Conservation (phyloP, 176 grass and related monocot species). For the Saccharum officinarum region DNA sequence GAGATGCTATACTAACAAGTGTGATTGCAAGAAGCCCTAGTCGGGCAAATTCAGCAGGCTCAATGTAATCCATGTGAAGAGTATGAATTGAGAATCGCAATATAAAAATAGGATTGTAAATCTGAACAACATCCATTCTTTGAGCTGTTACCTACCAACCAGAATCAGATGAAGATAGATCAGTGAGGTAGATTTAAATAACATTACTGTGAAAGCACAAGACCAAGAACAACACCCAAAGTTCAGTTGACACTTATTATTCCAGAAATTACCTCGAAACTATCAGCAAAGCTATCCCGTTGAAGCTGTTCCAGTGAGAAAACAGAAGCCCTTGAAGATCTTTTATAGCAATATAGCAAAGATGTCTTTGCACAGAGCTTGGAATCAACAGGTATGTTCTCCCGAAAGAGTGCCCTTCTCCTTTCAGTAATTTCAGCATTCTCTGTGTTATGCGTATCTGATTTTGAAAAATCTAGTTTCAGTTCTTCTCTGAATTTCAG, state of each 20-base stretch:
- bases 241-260: conserved; percentile 3
- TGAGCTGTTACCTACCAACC: conserved; percentile 48
- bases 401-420: conserved; percentile 69
- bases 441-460: conserved; percentile 36
- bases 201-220: conserved; percentile 9
- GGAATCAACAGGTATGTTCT: conserved; percentile 91
- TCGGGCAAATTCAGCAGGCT: conserved; percentile 78
- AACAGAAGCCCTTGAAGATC: conserved; percentile 50
- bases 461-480: conserved; percentile 52
- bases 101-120: conserved; percentile 80
- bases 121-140: conserved; percentile 31
- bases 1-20: conserved; percentile 78
- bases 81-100: conserved; percentile 81
- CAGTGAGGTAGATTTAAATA: not conserved
- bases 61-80: conserved; percentile 78
- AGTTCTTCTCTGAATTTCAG: conserved; percentile 78
- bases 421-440: conserved; percentile 54
- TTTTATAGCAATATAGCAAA: conserved; percentile 76
- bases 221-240: conserved; percentile 28
- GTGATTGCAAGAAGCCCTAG: conserved; percentile 86
- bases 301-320: conserved; percentile 73
- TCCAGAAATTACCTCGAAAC: conserved; percentile 57
- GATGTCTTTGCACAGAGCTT: conserved; percentile 65
- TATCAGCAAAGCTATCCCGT: conserved; percentile 44
- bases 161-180: conserved; percentile 19